phyloP scores from a whole-genome alignment of 768 basidiomycete genomes.

The Phlebiopsis gigantea region DNA sequence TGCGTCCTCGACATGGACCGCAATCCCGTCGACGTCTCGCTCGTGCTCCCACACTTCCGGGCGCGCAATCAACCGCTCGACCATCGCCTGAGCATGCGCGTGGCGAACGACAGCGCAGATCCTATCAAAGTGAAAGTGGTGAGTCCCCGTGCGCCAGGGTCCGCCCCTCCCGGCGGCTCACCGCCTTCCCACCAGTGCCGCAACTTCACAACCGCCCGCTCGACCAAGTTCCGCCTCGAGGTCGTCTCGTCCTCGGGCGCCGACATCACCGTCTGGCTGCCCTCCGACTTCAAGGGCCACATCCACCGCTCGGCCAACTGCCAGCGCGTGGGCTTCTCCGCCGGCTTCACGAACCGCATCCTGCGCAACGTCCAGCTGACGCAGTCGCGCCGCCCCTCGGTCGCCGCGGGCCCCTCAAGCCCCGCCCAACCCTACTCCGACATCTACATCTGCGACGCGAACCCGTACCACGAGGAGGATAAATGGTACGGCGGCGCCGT shows the following conservation, averaged over 20 bases:
- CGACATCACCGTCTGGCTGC: constrained; percentile 71
- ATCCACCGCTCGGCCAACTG: constrained; percentile 44
- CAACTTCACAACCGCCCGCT: constrained; percentile 26
- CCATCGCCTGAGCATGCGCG: constrained; percentile 67
- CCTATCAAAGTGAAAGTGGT: constrained; percentile 69
- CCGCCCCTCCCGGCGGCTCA: neutral
- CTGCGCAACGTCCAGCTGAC: constrained; percentile 27
- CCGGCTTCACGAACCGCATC: constrained; percentile 71
- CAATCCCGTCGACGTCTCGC: constrained; percentile 54
- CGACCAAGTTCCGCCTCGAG: constrained; percentile 44
- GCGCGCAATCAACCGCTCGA: constrained; percentile 67
- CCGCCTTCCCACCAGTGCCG: constrained; percentile 17
- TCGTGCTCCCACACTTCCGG: constrained; percentile 74
- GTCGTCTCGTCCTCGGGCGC: constrained; percentile 52
- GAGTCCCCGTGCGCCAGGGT: constrained; percentile 41
- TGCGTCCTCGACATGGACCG: constrained; percentile 47
- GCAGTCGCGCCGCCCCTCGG: constrained; percentile 23
- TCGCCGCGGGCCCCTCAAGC: constrained; percentile 15
- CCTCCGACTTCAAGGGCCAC: constrained; percentile 71
- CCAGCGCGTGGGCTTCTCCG: constrained; percentile 45
- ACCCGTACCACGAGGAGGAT: constrained; percentile 14
- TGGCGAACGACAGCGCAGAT: constrained; percentile 44
- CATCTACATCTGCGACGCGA: constrained; percentile 20
- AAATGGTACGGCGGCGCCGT: constrained; percentile 14
- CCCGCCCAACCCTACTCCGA: constrained; percentile 18